Percentiles rank a stretch among this genome's conserved stretches.
Conservation (phyloP, 2,329 filamentous ascomycete species). For the Aureobasidium namibiae region DNA sequence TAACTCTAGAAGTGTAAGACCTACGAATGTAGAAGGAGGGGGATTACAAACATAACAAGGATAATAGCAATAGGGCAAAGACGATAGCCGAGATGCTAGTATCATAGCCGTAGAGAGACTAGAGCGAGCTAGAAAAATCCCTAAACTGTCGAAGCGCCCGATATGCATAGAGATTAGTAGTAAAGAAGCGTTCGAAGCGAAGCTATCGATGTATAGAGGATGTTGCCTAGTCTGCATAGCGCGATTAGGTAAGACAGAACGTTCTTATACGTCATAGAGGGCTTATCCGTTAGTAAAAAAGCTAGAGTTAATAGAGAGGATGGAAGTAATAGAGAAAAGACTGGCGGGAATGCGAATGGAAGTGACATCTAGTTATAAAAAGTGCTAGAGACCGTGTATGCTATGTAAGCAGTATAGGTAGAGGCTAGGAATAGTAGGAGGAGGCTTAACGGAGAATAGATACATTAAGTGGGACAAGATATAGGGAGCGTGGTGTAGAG, state of each 20-base stretch:
- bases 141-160: neutral
- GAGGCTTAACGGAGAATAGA: neutral
- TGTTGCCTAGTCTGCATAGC: neutral
- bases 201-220: neutral
- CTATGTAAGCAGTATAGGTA: neutral
- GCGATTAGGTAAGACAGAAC: neutral
- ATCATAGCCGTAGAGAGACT: neutral
- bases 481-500: neutral
- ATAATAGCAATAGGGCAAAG: neutral
- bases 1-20: neutral
- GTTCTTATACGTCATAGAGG: neutral
- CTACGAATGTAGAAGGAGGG: neutral
- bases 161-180: neutral
- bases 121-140: neutral
- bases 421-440: neutral
- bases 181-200: neutral
- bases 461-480: neutral
- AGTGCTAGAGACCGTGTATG: neutral
- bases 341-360: neutral
- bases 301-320: neutral
- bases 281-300: neutral
- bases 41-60: neutral
- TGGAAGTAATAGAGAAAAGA: neutral
- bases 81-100: neutral
- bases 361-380: neutral